A percentile compares a stretch with the other conserved stretches of the same genome.
These are phyloP conservation scores for Gigaspora rosea DNA, from an alignment of 192 early-diverging fungal genomes.

Conservation along the genomic window DNA sequence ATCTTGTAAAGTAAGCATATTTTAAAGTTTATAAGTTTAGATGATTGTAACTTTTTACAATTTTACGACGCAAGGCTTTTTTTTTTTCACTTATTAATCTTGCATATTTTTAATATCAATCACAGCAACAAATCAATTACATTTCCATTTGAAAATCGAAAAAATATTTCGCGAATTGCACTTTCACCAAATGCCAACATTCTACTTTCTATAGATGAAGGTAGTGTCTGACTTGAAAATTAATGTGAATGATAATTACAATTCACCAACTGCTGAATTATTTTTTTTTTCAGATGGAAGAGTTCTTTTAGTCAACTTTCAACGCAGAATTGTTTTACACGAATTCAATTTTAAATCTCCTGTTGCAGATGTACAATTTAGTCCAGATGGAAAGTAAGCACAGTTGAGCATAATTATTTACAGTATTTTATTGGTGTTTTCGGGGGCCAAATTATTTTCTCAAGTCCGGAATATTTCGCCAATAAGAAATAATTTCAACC, in stretches of 20 bases:
- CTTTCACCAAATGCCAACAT: conserved; percentile 87
- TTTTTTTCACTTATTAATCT: background rate
- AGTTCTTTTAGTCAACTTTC: conserved; percentile 84
- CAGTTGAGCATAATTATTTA: too few species aligned
- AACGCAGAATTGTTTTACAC: conserved; percentile 81
- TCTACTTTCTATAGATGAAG: conserved; percentile 91
- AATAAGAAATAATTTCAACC: too few species aligned
- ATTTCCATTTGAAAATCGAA: conserved; percentile 91
- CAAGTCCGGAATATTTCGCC: too few species aligned
- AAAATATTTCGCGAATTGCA: conserved; percentile 86
- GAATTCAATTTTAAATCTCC: conserved; percentile 85
- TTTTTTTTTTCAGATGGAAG: conserved; percentile 66
- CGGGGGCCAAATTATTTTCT: too few species aligned
- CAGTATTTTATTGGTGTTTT: too few species aligned
- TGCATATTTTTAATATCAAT: conserved; percentile 19
- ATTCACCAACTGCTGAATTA: background rate
- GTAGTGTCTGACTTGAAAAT: conserved; percentile 34
- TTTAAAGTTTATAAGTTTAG: background rate
- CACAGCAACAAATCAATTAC: conserved; percentile 89
- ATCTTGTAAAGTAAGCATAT: conserved; percentile 81
- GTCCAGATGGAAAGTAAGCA: conserved; percentile 78
- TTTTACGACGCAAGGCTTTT: background rate
- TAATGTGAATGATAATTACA: background rate
- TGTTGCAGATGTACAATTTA: conserved; percentile 86
- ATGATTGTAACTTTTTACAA: background rate